phyloP scores from a whole-genome alignment of 1,284 basidiomycete genomes.

The Naganishia liquefaciens region DNA sequence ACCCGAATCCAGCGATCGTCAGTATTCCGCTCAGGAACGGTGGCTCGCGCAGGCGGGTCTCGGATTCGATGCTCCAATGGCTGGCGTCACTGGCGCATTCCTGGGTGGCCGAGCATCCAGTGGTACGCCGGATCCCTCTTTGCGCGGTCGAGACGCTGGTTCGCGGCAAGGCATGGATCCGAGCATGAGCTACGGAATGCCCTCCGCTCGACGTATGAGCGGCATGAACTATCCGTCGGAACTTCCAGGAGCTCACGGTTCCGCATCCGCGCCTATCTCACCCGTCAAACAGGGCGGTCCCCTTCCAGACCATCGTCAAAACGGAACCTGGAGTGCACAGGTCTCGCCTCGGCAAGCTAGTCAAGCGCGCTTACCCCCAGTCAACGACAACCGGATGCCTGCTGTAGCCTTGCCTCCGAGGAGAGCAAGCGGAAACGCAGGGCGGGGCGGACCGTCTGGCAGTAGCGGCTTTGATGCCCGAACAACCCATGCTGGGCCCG shows the following conservation, averaged over 20 bases:
- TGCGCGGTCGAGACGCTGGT: slow-evolving; percentile 9
- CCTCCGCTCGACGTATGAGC: slow-evolving; percentile 27
- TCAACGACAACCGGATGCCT: slow-evolving; percentile 37
- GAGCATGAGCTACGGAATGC: slow-evolving; percentile 28
- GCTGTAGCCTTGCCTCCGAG: slow-evolving; percentile 33
- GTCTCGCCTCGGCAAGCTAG: slow-evolving; percentile 40
- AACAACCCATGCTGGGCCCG: slow-evolving; percentile 9
- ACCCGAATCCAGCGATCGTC: slow-evolving; percentile 33
- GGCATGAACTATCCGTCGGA: slow-evolving; percentile 32
- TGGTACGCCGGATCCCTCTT: slow-evolving; percentile 9
- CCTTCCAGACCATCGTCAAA: slow-evolving; percentile 38
- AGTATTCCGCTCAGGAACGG: slow-evolving; percentile 47
- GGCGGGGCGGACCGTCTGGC: slow-evolving; percentile 21
- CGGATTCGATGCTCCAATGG: slow-evolving; percentile 37
- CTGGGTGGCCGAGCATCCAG: slow-evolving; percentile 20
- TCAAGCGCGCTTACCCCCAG: slow-evolving; percentile 35
- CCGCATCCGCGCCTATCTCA: slow-evolving; percentile 51
- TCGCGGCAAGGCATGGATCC: slow-evolving; percentile 1
- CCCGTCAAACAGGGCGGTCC: slow-evolving; percentile 51
- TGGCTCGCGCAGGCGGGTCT: slow-evolving; percentile 51
- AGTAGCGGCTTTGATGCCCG: slow-evolving; percentile 28
- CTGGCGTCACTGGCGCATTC: not conserved
- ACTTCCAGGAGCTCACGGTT: slow-evolving; percentile 42
- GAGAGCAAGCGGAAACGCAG: slow-evolving; percentile 32
- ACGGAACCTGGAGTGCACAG: slow-evolving; percentile 34